Percentiles rank a stretch among this genome's conserved stretches.
Conservation (phyloP, 2,329 filamentous ascomycete genomes). For the Coleophoma eucalyptorum region DNA sequence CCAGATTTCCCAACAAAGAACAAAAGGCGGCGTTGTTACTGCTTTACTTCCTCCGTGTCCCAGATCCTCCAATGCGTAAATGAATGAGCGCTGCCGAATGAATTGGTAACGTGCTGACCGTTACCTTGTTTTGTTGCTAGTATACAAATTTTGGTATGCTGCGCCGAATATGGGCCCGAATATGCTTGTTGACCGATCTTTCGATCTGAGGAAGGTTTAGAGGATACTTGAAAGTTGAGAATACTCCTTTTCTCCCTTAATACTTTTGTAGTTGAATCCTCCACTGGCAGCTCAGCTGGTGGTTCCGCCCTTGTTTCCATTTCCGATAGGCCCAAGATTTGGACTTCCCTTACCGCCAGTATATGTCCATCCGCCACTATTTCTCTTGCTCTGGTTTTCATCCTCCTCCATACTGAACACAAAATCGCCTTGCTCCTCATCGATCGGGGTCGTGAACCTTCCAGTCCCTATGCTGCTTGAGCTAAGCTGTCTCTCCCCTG, state of each 20-base stretch:
- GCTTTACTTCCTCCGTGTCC: no score
- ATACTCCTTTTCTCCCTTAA: no score
- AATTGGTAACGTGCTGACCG: no score
- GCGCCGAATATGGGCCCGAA: no score
- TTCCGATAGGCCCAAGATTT: slow-evolving; percentile 15
- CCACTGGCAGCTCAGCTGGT: background rate
- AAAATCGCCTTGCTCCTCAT: slow-evolving; percentile 61
- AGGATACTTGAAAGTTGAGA: no score
- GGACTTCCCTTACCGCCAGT: slow-evolving; percentile 15
- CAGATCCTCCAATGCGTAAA: no score
- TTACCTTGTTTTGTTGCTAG: no score
- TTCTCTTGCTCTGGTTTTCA: slow-evolving; percentile 39
- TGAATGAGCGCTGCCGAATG: no score
- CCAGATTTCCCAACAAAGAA: background rate
- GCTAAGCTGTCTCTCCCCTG: slow-evolving; percentile 54
- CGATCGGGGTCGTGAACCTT: slow-evolving; percentile 60
- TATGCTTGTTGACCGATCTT: no score
- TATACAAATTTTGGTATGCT: no score
- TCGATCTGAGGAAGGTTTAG: no score
- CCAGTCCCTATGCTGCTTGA: slow-evolving; percentile 49
- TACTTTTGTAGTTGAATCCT: background rate
- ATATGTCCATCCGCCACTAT: slow-evolving; percentile 26
- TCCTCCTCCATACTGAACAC: slow-evolving; percentile 62
- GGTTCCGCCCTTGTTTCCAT: slow-evolving; percentile 9
- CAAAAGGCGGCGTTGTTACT: no score